phyloP scores from a whole-genome alignment of 208 protist genomes.

The Histomonas meleagridis region DNA sequence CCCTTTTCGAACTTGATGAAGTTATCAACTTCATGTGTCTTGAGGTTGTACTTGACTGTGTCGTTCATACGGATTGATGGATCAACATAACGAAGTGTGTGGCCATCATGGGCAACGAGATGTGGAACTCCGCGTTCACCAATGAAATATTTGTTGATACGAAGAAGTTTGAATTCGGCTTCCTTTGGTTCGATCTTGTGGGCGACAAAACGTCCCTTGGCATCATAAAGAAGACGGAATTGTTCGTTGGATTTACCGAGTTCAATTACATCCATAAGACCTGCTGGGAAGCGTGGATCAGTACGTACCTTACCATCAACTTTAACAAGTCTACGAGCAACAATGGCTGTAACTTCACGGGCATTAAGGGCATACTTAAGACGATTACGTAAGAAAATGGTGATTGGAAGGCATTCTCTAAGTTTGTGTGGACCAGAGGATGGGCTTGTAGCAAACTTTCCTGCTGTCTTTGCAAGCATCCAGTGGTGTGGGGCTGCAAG shows the following conservation, averaged over 20 bases:
- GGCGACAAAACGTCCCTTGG: slow-evolving; percentile 96
- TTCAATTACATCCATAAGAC: slow-evolving; percentile 93
- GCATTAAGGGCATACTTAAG: slow-evolving; percentile 93
- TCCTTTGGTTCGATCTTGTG: too few relatives aligned
- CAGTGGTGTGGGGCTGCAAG: background rate
- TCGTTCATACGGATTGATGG: too few relatives aligned
- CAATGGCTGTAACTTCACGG: slow-evolving; percentile 82
- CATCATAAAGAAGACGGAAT: slow-evolving; percentile 96
- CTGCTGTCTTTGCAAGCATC: background rate
- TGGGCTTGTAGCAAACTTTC: slow-evolving; percentile 59
- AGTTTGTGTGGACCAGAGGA: slow-evolving; percentile 91
- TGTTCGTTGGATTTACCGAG: slow-evolving; percentile 90
- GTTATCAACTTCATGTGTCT: too few relatives aligned
- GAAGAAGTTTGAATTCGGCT: too few relatives aligned
- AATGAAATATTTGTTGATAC: too few relatives aligned
- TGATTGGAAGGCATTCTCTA: slow-evolving; percentile 74
- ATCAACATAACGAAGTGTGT: too few relatives aligned
- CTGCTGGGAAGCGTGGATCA: slow-evolving; percentile 86
- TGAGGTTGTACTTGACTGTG: too few relatives aligned
- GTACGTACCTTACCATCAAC: slow-evolving; percentile 86
- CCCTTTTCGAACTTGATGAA: too few relatives aligned
- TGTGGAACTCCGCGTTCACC: too few relatives aligned
- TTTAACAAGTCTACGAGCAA: slow-evolving; percentile 78
- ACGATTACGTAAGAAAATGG: slow-evolving; percentile 75
- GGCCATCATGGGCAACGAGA: too few relatives aligned